Evolutionary conservation across 2,329 filamentous ascomycete species (phyloP), one percentile per base, ranked within the genome.

Genomic region (Epichloe brachyelytri): DNA sequence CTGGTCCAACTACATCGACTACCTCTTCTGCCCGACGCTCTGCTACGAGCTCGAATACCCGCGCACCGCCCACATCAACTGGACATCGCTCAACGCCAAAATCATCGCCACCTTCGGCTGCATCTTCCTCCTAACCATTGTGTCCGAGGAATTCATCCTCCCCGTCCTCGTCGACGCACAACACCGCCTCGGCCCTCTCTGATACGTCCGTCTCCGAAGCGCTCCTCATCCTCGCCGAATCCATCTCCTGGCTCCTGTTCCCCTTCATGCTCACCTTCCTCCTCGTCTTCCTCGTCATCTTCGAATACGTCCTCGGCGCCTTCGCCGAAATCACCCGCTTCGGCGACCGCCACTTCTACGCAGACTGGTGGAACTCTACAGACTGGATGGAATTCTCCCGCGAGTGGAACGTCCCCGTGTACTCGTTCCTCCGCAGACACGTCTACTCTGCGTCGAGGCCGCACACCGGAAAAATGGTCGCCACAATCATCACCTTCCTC

Each of bases 31-130:
- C 62, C 93, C 93, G 15, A 98, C 93, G 0, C 78, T 98, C 19
- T 98, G 93, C 74, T 98, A 98, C 69, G 93, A 98, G 69, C 77
- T 97, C 47, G 91, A 97, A 65, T 98, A 97, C 65, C 93, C 93
- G 2, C 84, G 93, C 46, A 89, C 80, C 11, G 65, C 77, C 12
- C 71, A 73, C n/a, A 82, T 88, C 52, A 80, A 87, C 59, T 95
- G 87, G 83, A 76, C 80, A 19, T 84, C 89, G 56, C 78, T 97
- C 43, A 79, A 87, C 53, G 86, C 84, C 66, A 97, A 97, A 68
- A 81, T 88, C 20, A 68, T 90, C 15, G 93, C 93, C 45, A 86
- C 93, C 1, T 97, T 97, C 64, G 93, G 93, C 46, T 95, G 91
- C 68, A 95, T 98, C 63, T 97, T 96, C 68, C 78, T 98, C 20